phyloP scores from a whole-genome alignment of 1,284 basidiomycete genomes.

The Moesziomyces parantarcticus region DNA sequence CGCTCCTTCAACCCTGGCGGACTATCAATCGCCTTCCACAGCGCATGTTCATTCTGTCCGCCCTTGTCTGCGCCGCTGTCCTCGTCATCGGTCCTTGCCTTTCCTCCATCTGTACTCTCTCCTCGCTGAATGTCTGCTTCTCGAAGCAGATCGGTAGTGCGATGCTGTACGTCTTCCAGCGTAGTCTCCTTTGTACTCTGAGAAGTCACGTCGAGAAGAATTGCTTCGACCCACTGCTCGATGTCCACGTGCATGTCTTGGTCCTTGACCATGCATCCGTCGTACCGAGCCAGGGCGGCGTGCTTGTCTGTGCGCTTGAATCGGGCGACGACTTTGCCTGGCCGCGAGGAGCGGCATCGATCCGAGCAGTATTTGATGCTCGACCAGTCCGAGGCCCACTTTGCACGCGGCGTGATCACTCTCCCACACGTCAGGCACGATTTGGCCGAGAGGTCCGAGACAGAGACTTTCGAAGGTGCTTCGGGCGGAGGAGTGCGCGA shows the following conservation, averaged over 20 bases:
- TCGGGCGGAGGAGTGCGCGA: not conserved
- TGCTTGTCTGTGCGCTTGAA: not conserved
- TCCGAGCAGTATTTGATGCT: constrained; percentile 53
- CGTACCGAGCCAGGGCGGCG: not conserved
- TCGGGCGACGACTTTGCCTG: constrained; percentile 11
- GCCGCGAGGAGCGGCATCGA: constrained; percentile 25
- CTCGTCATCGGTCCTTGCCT: not conserved
- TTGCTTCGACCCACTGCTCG: constrained; percentile 22
- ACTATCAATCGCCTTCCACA: constrained; percentile 36
- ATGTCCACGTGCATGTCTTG: constrained; percentile 9
- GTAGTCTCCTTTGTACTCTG: not conserved
- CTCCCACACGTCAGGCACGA: constrained; percentile 54
- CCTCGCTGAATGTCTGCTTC: not conserved
- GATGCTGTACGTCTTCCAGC: constrained; percentile 25
- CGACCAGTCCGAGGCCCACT: constrained; percentile 54
- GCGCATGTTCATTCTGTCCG: constrained; percentile 15
- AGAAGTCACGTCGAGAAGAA: constrained; percentile 4
- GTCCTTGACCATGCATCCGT: not conserved
- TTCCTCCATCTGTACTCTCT: too few species aligned
- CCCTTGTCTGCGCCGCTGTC: constrained; percentile 7
- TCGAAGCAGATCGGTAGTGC: not conserved
- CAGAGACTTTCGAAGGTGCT: not conserved
- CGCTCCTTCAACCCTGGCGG: constrained; percentile 40
- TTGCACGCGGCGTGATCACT: constrained; percentile 55
- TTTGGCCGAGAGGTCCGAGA: constrained; percentile 23